These are phyloP conservation scores for Ceratocystis cubensis DNA, from an alignment of 2,329 filamentous ascomycete species.

Conservation along the genomic window DNA sequence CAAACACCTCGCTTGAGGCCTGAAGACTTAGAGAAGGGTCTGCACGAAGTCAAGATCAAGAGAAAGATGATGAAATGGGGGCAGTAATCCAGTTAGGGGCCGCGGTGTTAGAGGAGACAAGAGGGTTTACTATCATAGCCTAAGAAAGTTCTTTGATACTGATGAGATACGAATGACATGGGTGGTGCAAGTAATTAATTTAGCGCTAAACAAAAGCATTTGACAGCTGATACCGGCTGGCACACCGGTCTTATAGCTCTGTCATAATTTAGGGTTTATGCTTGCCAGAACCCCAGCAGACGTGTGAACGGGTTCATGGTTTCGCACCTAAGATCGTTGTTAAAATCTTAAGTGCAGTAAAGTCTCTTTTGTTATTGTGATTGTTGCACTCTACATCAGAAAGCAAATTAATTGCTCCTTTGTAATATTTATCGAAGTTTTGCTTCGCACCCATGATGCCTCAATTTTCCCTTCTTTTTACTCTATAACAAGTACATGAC, in stretches of 20 bases:
- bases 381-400: neutral
- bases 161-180: neutral
- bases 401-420: neutral
- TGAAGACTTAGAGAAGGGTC: slow-evolving; percentile 48
- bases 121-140: neutral
- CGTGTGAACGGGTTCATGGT: neutral
- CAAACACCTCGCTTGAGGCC: slow-evolving; percentile 44
- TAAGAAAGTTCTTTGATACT: neutral
- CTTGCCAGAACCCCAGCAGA: neutral
- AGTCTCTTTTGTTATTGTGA: neutral
- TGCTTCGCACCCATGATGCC: neutral
- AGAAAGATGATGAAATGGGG: slow-evolving; percentile 23
- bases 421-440: neutral
- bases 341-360: neutral
- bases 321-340: neutral
- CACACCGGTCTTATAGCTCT: neutral
- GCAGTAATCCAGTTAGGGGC: slow-evolving; percentile 20
- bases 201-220: neutral
- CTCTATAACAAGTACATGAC: neutral
- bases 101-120: neutral
- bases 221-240: neutral
- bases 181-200: neutral
- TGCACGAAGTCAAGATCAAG: slow-evolving; percentile 30
- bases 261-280: neutral
- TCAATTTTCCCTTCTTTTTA: neutral